Base-by-base conservation (phyloP, 2,329 filamentous ascomycete species). In the Sporothrix curviconia region DNA sequence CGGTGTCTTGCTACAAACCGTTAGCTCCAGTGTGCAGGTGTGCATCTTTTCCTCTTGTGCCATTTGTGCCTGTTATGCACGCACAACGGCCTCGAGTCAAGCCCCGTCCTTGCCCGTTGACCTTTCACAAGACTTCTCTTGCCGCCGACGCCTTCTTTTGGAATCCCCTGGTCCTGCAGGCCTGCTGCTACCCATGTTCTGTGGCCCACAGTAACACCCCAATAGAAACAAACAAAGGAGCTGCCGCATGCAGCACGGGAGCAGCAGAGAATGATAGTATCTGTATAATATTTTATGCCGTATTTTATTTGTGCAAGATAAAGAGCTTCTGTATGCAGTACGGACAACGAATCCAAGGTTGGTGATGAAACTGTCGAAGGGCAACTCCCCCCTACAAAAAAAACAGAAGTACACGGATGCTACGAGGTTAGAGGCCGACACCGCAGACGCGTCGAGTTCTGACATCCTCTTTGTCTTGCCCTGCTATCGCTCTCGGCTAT, bases 101-200 rank as follows among this genome's bases (percentile, higher is more conserved):
- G 30, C 28, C 36, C 52, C 51, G 15, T 46, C 7, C 24, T 7
- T 49, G 22, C 43, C 30, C 59, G 64, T 32, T 66, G 67, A 68
- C 74, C 73, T 74, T 73, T 76, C 68, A 74, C 63, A 71, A 67
- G 59, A 62, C 70, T 65, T 59, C 69, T 74, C 68, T 73, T 74
- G 69, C 72, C 74, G 74, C 72, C 70, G 67, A 62, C 60, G 9
- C 37, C 28, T 49, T 52, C 40, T 51, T 46, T 47, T 14, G 54
- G 25, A 1, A 15, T n/a, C 32, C 55, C 49, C 55, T 56, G 60
- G 55, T 52, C 55, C 47, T 53, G 58, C 55, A 50, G 55, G 51
- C 28, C 28, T 39, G 42, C 40, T 40, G 46, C 53, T 11, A 53
- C 40, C 49, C 56, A 24, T 52, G 24, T 47, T 22, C 14, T n/a